Evolutionary conservation across 495 filamentous ascomycete species (phyloP), one percentile per base, ranked within the genome.

Genomic region (Aspergillus heteromorphus): DNA sequence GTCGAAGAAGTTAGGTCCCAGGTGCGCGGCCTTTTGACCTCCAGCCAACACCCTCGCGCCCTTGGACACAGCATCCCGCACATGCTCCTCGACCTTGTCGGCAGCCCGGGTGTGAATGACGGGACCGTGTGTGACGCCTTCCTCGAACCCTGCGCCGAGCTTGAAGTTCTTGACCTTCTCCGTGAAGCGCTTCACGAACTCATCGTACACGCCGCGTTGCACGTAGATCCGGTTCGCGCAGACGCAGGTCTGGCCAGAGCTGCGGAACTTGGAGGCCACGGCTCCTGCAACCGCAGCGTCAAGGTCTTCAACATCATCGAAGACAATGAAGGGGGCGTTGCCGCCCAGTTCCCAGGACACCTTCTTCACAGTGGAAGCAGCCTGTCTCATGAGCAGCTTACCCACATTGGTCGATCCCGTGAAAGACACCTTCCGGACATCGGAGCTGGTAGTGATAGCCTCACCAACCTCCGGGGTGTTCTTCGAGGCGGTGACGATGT

Each of bases 291-390:
- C 86, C 5, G 91, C 91, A 0, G 73, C 70, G 53, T 90, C 87
- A 34, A 96, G 69, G 63, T 96, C 87, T 29, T 91, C 88, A 14
- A 72, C 72, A 62, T 96, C 91, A 51, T 95, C 87, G 59, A 96
- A 96, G 16, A 96, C 89, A 50, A 96, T 95, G 73, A 96, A 95
- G 1, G 91, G 91, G 0, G 89, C 87, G 66, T 96, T 96, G 18
- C 91, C 91, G 45, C 91, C 91, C 0, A 96, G 80, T 64, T 96
- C 92, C 63, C 95, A 85, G 4, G 83, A 88, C 17, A 93, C 75
- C 64, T 93, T 89, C 77, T 96, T 96, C 51, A 96, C 73, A 0
- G 89, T 95, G 7, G 79, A 77, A 0, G 89, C 79, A 18, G 83
- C 82, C 73, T 95, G 91, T 69, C 86, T 84, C 86, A 92, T 92